phyloP scores from a whole-genome alignment of 2,329 filamentous ascomycete species.

The Mycosphaerella sp. region DNA sequence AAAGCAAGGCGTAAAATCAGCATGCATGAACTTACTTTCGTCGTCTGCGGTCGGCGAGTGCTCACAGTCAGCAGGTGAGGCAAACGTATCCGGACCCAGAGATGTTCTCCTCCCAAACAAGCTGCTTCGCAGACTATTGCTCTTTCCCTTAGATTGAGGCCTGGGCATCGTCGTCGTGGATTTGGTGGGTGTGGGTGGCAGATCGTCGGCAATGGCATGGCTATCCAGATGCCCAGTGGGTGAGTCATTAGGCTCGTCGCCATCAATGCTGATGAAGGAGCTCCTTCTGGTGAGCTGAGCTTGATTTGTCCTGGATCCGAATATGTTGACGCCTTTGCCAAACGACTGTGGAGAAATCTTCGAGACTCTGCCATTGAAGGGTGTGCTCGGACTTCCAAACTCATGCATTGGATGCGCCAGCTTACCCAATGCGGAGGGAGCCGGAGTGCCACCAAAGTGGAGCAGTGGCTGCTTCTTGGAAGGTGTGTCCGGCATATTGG shows the following conservation, averaged over 20 bases:
- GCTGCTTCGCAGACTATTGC: constrained; percentile 47
- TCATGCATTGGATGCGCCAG: constrained; percentile 61
- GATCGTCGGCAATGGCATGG: constrained; percentile 60
- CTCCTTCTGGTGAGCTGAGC: constrained; percentile 49
- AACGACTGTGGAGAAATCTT: constrained; percentile 63
- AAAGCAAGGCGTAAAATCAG: constrained; percentile 26
- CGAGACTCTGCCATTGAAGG: constrained; percentile 61
- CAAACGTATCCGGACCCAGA: constrained; percentile 44
- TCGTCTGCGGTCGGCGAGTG: constrained; percentile 26
- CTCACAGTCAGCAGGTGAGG: constrained; percentile 34
- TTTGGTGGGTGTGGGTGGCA: constrained; percentile 94
- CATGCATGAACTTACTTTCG: constrained; percentile 36
- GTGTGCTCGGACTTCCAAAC: constrained; percentile 74
- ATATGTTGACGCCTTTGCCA: constrained; percentile 56
- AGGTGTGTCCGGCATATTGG: constrained; percentile 84
- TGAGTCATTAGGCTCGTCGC: constrained; percentile 56
- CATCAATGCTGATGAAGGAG: constrained; percentile 76
- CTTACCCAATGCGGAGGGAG: constrained; percentile 53
- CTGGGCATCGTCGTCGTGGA: constrained; percentile 45
- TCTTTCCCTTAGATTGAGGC: constrained; percentile 46
- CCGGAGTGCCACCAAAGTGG: constrained; percentile 53
- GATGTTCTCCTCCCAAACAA: constrained; percentile 45
- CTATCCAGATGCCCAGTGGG: constrained; percentile 51
- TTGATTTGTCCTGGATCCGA: constrained; percentile 51
- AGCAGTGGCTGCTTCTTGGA: constrained; percentile 82